Evolutionary conservation across 2,329 filamentous ascomycete genomes (phyloP).

Genomic region (Ceratocystiopsis minuta): DNA sequence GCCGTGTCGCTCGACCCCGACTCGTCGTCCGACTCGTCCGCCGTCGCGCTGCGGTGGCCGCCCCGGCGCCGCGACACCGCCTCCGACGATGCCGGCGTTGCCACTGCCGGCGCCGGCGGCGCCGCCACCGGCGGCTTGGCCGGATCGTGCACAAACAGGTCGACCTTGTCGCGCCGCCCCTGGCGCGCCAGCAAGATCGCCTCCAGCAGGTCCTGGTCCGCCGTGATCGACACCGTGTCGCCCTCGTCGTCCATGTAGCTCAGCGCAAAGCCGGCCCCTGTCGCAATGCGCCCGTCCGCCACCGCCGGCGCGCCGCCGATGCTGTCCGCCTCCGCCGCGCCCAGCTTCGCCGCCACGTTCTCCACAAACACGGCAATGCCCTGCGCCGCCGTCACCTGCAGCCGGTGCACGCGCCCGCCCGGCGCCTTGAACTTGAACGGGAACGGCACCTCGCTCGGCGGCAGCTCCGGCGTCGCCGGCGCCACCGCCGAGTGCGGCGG

Average conservation of each 20-base stretch:
- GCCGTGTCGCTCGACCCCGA: slow-evolving; percentile 32
- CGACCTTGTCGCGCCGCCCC: slow-evolving; percentile 73
- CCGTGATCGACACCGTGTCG: slow-evolving; percentile 91
- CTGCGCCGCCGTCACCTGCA: slow-evolving; percentile 66
- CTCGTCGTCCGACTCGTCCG: slow-evolving; percentile 24
- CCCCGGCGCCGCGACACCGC: slow-evolving; percentile 22
- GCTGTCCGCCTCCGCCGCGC: slow-evolving; percentile 50
- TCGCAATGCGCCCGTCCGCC: slow-evolving; percentile 54
- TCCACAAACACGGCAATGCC: slow-evolving; percentile 66
- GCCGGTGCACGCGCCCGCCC: slow-evolving; percentile 77
- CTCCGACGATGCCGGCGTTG: slow-evolving; percentile 19
- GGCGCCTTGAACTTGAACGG: slow-evolving; percentile 99
- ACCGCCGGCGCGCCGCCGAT: slow-evolving; percentile 68
- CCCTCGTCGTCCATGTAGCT: slow-evolving; percentile 96
- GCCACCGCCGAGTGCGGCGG: slow-evolving; percentile 46
- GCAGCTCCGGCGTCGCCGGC: slow-evolving; percentile 29
- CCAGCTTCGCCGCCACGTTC: slow-evolving; percentile 69
- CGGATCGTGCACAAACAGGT: slow-evolving; percentile 90
- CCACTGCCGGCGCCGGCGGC: slow-evolving; percentile 4
- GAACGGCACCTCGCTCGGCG: slow-evolving; percentile 59
- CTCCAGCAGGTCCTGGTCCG: slow-evolving; percentile 81
- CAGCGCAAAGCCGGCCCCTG: slow-evolving; percentile 58
- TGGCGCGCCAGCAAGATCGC: slow-evolving; percentile 71
- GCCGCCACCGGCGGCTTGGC: slow-evolving; percentile 66
- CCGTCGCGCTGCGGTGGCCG: neutral